phyloP scores from a whole-genome alignment of 169 alveolate genomes.

The Plasmodium cynomolgi region DNA sequence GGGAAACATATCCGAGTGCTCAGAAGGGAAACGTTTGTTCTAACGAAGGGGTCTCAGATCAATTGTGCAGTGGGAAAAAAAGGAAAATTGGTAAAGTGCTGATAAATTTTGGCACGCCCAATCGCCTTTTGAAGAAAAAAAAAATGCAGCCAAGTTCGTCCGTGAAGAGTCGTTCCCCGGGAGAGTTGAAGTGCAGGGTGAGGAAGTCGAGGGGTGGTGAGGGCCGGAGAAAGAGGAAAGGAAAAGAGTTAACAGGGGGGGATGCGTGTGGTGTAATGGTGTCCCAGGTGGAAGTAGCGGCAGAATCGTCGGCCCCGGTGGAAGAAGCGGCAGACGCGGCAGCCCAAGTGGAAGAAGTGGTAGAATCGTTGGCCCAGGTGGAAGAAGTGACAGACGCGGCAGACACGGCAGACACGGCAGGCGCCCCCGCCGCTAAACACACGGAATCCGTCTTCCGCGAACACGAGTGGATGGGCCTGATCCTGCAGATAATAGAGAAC shows the following conservation, averaged over 20 bases:
- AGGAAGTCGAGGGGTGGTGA: neutral
- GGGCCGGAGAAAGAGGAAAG: neutral
- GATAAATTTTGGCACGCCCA: neutral
- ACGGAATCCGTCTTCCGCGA: constrained; percentile 35
- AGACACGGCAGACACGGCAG: neutral
- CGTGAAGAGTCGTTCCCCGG: neutral
- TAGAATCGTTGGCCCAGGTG: neutral
- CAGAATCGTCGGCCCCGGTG: neutral
- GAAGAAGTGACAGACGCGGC: neutral
- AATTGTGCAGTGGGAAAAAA: neutral
- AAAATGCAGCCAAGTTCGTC: neutral
- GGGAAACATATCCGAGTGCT: neutral
- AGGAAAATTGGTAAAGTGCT: neutral
- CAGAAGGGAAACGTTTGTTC: neutral
- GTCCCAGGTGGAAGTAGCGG: neutral
- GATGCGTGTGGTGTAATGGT: neutral
- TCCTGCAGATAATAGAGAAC: constrained; percentile 48
- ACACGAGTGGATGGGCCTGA: constrained; percentile 55
- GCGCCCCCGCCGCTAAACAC: neutral
- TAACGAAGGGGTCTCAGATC: neutral
- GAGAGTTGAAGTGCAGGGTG: neutral
- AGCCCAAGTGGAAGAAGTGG: neutral
- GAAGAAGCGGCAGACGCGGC: neutral
- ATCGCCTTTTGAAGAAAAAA: neutral
- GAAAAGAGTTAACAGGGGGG: neutral